Evolutionary conservation across 2,329 filamentous ascomycete genomes (phyloP), one percentile per base, ranked within the genome.

Genomic region (Spiromastix sp.): DNA sequence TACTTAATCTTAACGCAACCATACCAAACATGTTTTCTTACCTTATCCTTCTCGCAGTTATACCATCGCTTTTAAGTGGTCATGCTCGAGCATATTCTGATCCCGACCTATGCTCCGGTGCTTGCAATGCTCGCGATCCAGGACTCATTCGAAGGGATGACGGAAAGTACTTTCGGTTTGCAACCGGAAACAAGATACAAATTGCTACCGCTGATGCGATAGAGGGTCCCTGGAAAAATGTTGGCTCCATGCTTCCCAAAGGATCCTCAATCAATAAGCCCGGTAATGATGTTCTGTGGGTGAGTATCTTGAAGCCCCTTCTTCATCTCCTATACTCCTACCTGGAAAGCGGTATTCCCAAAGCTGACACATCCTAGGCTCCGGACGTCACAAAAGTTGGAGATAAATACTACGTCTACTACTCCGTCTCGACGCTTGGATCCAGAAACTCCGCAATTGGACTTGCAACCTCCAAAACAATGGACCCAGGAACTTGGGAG

Each of bases 391-490:
- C 60, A n/a, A 56, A 70, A 10, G 63, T 81, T 12, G 70, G 70
- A 41, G 61, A 57, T 36, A 61, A 64, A 1, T 82, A 80, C 59
- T 70, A 79, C 47, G 55, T 75, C n/a, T 81, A 78, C 65, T 80
- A 81, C 55, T 64, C 71, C 2, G 74, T 80, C 12, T 75, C 69
- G 22, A 61, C 68, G 1, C 79, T 78, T 43, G 76, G 77, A 1
- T 68, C 64, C 0, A 74, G 79, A 42, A 57, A 66, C 52, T 77
- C 71, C 0, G 72, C 73, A 21, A 80, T 82, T 42, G 79, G 79
- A 12, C 55, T 72, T 4, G 70, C 70, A 2, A 72, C 64, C 0
- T 67, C 61, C 11, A 48, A 46, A 3, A 59, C 59, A 3, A 60
- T 73, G 54, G 46, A 57, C 5, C 32, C 40, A 5, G 46, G 42